Base-by-base conservation (phyloP, 345 rosid species). In the Anastatica hierochuntica region DNA sequence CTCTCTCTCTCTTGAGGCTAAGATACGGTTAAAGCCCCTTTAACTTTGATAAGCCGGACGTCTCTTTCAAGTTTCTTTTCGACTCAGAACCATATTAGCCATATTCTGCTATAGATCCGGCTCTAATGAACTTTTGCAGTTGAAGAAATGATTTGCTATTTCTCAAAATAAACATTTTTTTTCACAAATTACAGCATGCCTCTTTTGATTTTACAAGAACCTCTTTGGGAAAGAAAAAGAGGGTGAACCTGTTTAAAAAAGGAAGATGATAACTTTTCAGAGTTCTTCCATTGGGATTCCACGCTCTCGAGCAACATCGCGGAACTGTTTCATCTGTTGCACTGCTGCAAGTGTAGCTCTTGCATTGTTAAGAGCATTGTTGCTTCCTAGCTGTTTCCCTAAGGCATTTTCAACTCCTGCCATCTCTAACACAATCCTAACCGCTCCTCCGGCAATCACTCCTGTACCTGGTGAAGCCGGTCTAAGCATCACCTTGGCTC, bases 401-500 rank as follows among this genome's bases (percentile, higher is more conserved):
- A 79, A 49, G 0, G 88, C 95, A 33, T 90, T 90, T 69, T 82
- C 85, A 19, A 84, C 92, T 30, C 96, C 96, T 0, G 95, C 92
- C 98, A 90, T 74, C 74, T 90, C 96, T 0, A 90, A 78, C 58
- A 87, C 98, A 8, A 82, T 80, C 62, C 90, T 78, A 42, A 90
- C 96, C 13, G 95, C 81, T 55, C 95, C 96, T 67, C 96, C 96
- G 1, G 98, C 96, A 68, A 79, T 80, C 65, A 90, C 95, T 56
- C 98, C 98, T 0, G 95, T 80, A 58, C 98, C 98, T 14, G 95
- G 95, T 23, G 87, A 74, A 40, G 96, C 87, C 11, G 96, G 96
- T 75, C 96, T 81, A 41, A 87, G 89, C 96, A 87, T 90, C 79
- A 90, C 96, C 71, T 66, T 77, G 0, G 95, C 96, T 39, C 95